Base-by-base conservation (phyloP, 148 eudicot genomes). In the Amaranthus hypochondriacus region DNA sequence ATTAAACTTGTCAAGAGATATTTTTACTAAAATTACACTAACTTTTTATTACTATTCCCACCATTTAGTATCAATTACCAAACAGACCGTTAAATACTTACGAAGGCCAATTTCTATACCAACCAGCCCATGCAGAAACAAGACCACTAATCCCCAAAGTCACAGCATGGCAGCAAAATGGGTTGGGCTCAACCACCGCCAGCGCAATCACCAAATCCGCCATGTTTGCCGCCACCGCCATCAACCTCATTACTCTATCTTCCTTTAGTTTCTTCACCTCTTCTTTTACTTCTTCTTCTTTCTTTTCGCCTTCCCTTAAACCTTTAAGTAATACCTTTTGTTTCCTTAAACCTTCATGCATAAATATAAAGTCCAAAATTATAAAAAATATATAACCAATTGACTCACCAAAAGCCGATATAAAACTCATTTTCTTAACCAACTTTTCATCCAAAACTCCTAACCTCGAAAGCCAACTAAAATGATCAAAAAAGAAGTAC, bases 51-150 rank as follows among this genome's bases (percentile, higher is more conserved):
- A 28, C 39, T 2, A 28, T 28, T 28, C 39, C 39, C 39, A 28
- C 39, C 39, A 28, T 28, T 28, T 28, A 28, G 39, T 28, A 28
- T 28, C 2, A 28, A 46, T 44, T 21, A 21, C 12, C 63, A 60
- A 18, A 60, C 2, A 18, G 3, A 60, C 11, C 44, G 1, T 10
- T 21, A 60, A 5, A 47, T 14, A 3, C 52, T 66, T 78, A 91
- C 12, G 87, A 82, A 4, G 99, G 99, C 99, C 99, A 95, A 73
- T 92, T 95, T 65, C 99, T 92, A 68, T 95, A 95, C 99, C 99
- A 95, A 61, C 99, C 99, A 72, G 97, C 96, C 99, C 99, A 95
- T 56, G 99, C 97, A 84, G 97, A 92, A 49, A 95, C 99, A 77
- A 95, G 75, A 1, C 99, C 99, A 69, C 97, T 90, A 68, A 95